Conservation (phyloP, 345 rosid species). For the Brassica napus region Da-Ae NC_063435.1:2192501-2193000, state of each 20-base stretch:
- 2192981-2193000: background rate
- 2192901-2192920: too few relatives aligned
- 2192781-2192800: background rate
- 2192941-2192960: background rate
- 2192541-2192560: too few relatives aligned
- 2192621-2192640: background rate
- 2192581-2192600: background rate
- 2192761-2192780: background rate
- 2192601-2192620: background rate
- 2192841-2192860: background rate
- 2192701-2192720: background rate
- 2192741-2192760: background rate
- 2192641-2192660: background rate
- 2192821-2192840: conserved; percentile 39
- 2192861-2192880: background rate
- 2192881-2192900: too few relatives aligned
- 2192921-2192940: too few relatives aligned
- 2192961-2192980: conserved; percentile 11
- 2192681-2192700: conserved; percentile 25
- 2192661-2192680: background rate
- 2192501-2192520: too few relatives aligned
- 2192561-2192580: background rate
- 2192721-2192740: too few relatives aligned
- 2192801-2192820: conserved; percentile 15
- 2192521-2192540: too few relatives aligned